phyloP scores from a whole-genome alignment of 257 asterid species.

The Nicotiana paniculata region DNA sequence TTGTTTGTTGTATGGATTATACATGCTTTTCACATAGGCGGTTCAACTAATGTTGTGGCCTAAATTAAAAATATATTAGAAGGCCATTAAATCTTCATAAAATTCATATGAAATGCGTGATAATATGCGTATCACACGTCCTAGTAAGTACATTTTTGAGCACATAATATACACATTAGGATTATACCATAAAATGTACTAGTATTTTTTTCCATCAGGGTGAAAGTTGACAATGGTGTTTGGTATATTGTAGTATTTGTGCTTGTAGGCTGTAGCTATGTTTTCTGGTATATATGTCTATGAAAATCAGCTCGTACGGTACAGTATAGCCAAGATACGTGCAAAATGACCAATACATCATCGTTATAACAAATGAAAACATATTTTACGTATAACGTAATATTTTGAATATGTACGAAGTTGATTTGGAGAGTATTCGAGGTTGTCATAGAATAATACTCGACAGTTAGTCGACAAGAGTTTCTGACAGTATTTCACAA shows the following conservation, averaged over 20 bases:
- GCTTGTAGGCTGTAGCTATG: too few relatives aligned
- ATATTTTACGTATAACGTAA: background rate
- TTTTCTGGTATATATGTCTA: too few relatives aligned
- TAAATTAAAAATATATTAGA: too few relatives aligned
- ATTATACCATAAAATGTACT: too few relatives aligned
- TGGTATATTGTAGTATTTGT: background rate
- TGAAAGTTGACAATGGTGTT: background rate
- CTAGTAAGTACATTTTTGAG: background rate
- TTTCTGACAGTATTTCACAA: background rate
- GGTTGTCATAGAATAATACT: background rate
- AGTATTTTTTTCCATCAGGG: background rate
- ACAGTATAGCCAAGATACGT: background rate
- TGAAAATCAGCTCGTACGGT: too few relatives aligned
- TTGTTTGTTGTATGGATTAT: too few relatives aligned
- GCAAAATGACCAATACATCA: background rate
- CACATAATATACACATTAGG: background rate
- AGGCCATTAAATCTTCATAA: too few relatives aligned
- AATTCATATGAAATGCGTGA: too few relatives aligned
- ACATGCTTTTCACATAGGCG: too few relatives aligned
- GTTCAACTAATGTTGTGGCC: too few relatives aligned
- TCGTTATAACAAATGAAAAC: background rate
- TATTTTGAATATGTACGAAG: background rate
- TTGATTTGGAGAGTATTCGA: background rate
- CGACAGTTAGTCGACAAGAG: background rate
- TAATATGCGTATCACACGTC: too few relatives aligned